A percentile compares a stretch with the other conserved stretches of the same genome.
Conservation (phyloP, 2,329 filamentous ascomycete genomes). For the Rosellinia necatrix region DNA sequence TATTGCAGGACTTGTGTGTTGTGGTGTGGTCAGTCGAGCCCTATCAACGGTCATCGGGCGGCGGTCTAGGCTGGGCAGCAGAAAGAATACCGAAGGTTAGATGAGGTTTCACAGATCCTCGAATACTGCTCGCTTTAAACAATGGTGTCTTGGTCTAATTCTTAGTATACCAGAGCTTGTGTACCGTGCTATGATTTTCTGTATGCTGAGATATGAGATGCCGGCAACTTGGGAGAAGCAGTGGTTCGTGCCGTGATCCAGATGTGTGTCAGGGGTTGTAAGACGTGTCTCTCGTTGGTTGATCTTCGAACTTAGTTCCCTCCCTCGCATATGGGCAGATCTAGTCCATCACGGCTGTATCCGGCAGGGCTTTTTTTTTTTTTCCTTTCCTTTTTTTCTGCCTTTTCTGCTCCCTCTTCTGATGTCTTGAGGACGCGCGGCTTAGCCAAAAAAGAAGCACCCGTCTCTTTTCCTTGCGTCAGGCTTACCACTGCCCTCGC, state of each 20-base stretch:
- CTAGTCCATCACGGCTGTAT: no score
- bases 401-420: no score
- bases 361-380: not conserved
- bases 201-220: slow-evolving; percentile 1
- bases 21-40: not conserved
- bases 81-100: not conserved
- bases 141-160: not conserved
- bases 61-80: not conserved
- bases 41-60: not conserved
- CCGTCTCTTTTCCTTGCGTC: not conserved
- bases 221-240: slow-evolving; percentile 12
- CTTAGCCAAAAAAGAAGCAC: slow-evolving; percentile 5
- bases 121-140: not conserved
- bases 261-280: slow-evolving; percentile 23
- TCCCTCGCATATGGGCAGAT: slow-evolving; percentile 9
- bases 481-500: slow-evolving; percentile 8
- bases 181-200: not conserved
- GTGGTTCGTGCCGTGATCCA: not conserved
- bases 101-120: not conserved
- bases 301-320: slow-evolving; percentile 24
- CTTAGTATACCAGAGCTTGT: not conserved
- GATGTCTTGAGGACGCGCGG: slow-evolving; percentile 24
- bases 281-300: slow-evolving; percentile 25
- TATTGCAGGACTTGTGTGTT: not conserved
- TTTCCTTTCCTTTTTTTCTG: no score